These are phyloP conservation scores for Tubosaeta brunneosetosa DNA, from an alignment of 768 basidiomycete species.

Conservation along the genomic window DNA sequence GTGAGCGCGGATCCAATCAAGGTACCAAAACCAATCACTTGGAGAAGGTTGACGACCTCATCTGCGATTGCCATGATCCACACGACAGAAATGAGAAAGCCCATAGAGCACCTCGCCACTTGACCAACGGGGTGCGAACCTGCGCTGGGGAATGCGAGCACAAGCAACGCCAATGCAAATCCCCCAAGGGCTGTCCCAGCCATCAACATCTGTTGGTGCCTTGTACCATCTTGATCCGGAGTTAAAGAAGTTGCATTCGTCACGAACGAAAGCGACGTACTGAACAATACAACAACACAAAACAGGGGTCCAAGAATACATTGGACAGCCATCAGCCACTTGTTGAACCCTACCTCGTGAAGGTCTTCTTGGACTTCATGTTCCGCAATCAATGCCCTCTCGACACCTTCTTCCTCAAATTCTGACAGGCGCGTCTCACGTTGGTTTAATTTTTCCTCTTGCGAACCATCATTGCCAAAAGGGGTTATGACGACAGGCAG, in stretches of 20 bases:
- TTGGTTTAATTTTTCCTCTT: constrained; percentile 27
- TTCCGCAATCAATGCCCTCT: constrained; percentile 65
- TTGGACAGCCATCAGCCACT: constrained; percentile 83
- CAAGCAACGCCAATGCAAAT: constrained; percentile 46
- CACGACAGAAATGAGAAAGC: constrained; percentile 84
- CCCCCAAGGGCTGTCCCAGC: constrained; percentile 55
- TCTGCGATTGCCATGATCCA: constrained; percentile 99
- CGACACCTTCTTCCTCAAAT: constrained; percentile 74
- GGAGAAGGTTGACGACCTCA: constrained; percentile 87
- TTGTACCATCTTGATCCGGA: constrained; percentile 27
- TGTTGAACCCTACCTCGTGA: constrained; percentile 62
- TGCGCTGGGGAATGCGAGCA: constrained; percentile 54
- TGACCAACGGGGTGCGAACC: constrained; percentile 54
- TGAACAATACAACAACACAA: constrained; percentile 68
- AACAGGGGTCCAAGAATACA: constrained; percentile 81
- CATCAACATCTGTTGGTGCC: constrained; percentile 46
- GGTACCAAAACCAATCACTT: constrained; percentile 43
- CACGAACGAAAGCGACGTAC: constrained; percentile 41
- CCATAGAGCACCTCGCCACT: constrained; percentile 80
- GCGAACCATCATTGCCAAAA: constrained; percentile 29
- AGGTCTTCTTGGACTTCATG: constrained; percentile 68
- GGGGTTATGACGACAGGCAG: constrained; percentile 82
- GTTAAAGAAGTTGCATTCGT: neutral
- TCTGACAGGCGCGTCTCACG: constrained; percentile 50
- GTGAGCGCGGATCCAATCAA: neutral